Evolutionary conservation across 139 green algal species (phyloP).

Genomic region (Chlorella sp.): DNA sequence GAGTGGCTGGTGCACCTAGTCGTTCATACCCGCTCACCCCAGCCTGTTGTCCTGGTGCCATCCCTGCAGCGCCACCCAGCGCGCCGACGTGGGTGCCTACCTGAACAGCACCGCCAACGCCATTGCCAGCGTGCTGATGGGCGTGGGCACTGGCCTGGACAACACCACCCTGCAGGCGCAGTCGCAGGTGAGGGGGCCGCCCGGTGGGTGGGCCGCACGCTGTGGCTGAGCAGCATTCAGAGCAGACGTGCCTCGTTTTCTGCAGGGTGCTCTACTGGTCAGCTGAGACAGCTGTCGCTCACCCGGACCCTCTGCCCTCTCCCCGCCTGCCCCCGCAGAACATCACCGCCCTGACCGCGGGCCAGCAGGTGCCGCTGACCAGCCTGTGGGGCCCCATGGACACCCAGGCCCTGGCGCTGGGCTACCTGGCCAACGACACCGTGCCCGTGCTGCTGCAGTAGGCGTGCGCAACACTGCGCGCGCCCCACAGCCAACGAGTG

Average conservation of each 20-base stretch:
- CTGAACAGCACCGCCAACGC: background rate
- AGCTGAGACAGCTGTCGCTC: background rate
- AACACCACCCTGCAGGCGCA: too few species aligned
- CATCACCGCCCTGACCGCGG: background rate
- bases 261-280: too few species aligned
- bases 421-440: background rate
- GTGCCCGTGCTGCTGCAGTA: background rate
- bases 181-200: too few species aligned
- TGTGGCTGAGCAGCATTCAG: too few species aligned
- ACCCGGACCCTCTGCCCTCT: background rate
- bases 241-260: too few species aligned
- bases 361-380: background rate
- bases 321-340: background rate
- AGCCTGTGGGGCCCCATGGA: background rate
- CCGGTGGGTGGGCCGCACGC: too few species aligned
- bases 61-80: constrained; percentile 4
- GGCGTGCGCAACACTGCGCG: too few species aligned
- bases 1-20: too few species aligned
- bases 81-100: background rate
- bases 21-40: background rate
- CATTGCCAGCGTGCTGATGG: background rate
- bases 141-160: background rate
- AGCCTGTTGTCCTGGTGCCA: background rate
- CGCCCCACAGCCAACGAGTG: too few species aligned
- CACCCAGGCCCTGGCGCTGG: background rate